Conservation (phyloP, 495 filamentous ascomycete species). For the Penicillium coffeae region DNA sequence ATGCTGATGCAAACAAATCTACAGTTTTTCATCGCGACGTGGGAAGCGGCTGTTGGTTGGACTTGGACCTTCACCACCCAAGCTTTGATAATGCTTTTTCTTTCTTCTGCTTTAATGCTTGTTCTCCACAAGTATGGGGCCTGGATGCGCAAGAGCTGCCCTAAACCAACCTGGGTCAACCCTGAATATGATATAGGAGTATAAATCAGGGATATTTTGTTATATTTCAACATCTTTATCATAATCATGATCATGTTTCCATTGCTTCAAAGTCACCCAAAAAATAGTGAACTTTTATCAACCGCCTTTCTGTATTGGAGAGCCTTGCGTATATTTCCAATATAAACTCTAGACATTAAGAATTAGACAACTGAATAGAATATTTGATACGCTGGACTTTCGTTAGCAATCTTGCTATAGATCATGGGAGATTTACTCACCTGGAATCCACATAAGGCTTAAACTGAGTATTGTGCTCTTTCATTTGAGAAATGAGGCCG, state of each 20-base stretch:
- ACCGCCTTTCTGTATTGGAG: too few species aligned
- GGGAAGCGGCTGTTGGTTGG: slow-evolving; percentile 48
- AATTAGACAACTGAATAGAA: too few species aligned
- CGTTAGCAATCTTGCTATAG: too few species aligned
- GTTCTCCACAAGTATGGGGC: slow-evolving; percentile 46
- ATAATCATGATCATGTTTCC: not conserved
- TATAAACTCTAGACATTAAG: too few species aligned
- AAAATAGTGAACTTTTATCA: too few species aligned
- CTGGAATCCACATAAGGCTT: too few species aligned
- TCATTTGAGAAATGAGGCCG: too few species aligned
- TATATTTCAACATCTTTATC: not conserved
- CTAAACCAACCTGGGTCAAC: slow-evolving; percentile 39
- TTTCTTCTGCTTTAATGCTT: slow-evolving; percentile 38
- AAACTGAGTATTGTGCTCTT: too few species aligned
- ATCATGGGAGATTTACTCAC: too few species aligned
- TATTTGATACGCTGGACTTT: too few species aligned
- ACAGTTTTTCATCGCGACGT: slow-evolving; percentile 55
- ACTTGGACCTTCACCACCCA: slow-evolving; percentile 57
- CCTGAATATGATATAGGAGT: slow-evolving; percentile 36
- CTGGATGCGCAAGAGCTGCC: slow-evolving; percentile 22
- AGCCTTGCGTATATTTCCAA: too few species aligned
- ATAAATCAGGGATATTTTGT: not conserved
- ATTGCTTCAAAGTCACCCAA: too few species aligned
- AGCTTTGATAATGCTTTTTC: slow-evolving; percentile 45
- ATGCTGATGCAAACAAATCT: not conserved